Evolutionary conservation across 306 rosid genomes (phyloP), one percentile per base, ranked within the genome.

Genomic region (Ammopiptanthus mongolicus): DNA sequence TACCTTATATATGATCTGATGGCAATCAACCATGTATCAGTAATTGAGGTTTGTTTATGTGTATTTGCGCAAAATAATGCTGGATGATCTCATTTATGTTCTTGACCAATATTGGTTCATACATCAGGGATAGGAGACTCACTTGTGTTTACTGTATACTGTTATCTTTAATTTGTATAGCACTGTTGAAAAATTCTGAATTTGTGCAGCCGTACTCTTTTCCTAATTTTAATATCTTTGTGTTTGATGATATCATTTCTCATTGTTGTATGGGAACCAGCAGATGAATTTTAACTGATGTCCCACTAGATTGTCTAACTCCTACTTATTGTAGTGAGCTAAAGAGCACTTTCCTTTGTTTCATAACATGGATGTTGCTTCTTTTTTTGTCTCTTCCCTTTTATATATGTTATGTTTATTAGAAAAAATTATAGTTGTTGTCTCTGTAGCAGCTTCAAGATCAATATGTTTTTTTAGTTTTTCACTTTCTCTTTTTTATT

Each of bases 1-100:
- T 92, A 92, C 78, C 97, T 96, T 53, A 96, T 92, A 71, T 96
- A 96, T 90, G 98, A 92, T 80, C 50, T 96, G 80, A 96, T 96
- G 88, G 97, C 96, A 60, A 87, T 92, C 65, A 96, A 96, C 83
- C 88, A 83, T 4, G 73, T 83, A 44, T 80, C 99, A 42, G 22
- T 96, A 47, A 85, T 89, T 75, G 98, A 96, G 99, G 99, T 92
- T 80, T 14, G 80, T 67, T 73, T 74, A 62, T 39, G 39, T 41
- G 29, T 68, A 12, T 68, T 68, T 50, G 17, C 18, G 17, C 60
- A 62, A 61, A 62, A 47, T 68, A 34, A 47, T 61, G 13, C 51
- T 36, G 39, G 41, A 53, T 14, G 65, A 52, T 67, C 46, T 36
- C 42, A 0, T 72, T 59, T 65, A 51, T 48, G 69, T 72, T 25